These are phyloP conservation scores for Paspalum vaginatum DNA, from an alignment of 176 grass and related monocot species.

Conservation along the genomic window DNA sequence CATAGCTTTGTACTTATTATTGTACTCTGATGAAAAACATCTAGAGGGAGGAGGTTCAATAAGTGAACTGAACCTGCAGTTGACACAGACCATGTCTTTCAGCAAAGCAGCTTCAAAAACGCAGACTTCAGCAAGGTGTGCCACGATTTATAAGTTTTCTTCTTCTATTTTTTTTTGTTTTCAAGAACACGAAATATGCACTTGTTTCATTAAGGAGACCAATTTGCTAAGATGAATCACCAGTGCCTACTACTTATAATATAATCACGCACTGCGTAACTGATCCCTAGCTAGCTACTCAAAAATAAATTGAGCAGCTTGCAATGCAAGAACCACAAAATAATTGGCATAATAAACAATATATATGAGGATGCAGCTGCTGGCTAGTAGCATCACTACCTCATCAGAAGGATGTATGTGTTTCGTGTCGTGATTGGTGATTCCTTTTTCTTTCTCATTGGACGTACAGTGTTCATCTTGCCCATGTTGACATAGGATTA, in stretches of 20 bases:
- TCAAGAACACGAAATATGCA: not conserved
- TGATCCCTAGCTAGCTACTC: not conserved
- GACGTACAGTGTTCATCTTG: slow-evolving; percentile 5
- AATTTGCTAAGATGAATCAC: not conserved
- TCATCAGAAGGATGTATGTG: not conserved
- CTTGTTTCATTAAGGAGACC: not conserved
- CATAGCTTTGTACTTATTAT: not conserved
- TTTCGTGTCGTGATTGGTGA: not conserved
- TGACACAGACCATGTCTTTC: not conserved
- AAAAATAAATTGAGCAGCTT: not conserved
- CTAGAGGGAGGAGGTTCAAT: not conserved
- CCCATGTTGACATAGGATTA: not conserved
- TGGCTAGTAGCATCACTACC: not conserved
- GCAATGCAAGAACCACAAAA: not conserved
- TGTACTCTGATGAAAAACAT: not conserved
- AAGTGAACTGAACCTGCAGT: not conserved
- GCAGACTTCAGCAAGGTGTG: not conserved
- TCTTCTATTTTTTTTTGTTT: not conserved
- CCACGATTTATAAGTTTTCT: no score
- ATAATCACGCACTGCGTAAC: not conserved
- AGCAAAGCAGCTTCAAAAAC: not conserved
- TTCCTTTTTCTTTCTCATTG: not conserved
- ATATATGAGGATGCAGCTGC: not conserved
- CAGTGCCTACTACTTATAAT: not conserved
- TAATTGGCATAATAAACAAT: slow-evolving; percentile 16